Evolutionary conservation across 75 land plant species (phyloP).

Genomic region (Pinus albicaulis): DNA sequence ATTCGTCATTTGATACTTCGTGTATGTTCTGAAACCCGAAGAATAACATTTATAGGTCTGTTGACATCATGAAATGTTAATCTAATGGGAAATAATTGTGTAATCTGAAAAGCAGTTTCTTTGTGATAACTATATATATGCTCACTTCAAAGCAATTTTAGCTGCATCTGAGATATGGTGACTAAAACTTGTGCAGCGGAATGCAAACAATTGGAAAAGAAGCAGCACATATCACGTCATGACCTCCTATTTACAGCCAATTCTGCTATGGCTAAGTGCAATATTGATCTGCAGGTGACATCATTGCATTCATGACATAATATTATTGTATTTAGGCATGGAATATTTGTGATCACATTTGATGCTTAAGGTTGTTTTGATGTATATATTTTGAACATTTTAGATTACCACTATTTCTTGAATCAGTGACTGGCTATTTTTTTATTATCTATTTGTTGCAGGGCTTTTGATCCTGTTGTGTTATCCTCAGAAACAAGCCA

Average conservation of each 20-base stretch:
- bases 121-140: neutral
- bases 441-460: constrained; percentile 20
- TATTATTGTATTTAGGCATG: neutral
- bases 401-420: neutral
- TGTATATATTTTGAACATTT: neutral
- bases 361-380: neutral
- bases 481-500: constrained; percentile 78
- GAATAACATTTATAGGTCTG: neutral
- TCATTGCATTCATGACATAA: neutral
- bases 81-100: neutral
- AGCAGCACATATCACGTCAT: constrained; percentile 58
- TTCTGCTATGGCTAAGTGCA: constrained; percentile 77
- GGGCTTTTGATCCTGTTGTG: constrained; percentile 73
- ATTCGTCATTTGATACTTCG: constrained; percentile 40
- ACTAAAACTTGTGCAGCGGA: constrained; percentile 34
- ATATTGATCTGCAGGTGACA: constrained; percentile 78
- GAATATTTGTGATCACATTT: neutral
- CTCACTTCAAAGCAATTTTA: constrained; percentile 4
- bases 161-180: neutral
- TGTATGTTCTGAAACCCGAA: constrained; percentile 37
- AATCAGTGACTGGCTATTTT: neutral
- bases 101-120: constrained; percentile 1
- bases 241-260: constrained; percentile 69
- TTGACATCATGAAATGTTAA: neutral
- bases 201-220: constrained; percentile 63